Evolutionary conservation across 2,329 filamentous ascomycete genomes (phyloP), one percentile per base, ranked within the genome.

Genomic region (Fusarium cyanostomum): DNA sequence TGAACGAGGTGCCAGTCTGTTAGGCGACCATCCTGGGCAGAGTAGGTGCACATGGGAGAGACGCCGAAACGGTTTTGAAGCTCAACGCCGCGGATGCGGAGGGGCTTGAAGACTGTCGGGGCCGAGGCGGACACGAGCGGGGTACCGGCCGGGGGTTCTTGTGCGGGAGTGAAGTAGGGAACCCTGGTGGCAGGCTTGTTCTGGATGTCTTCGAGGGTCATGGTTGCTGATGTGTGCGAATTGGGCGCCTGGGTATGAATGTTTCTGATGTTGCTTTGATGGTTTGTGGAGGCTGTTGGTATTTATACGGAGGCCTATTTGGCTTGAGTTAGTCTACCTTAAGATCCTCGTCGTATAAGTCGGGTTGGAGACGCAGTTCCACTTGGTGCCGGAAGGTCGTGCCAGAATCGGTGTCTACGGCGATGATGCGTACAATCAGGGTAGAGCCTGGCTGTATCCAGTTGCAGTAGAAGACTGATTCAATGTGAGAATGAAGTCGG

Each of bases 1-100:
- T 96, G 93, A 13, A 92, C 88, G 45, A 94, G 80, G 75, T 97
- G 92, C 85, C 88, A 97, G 73, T 90, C 84, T 2, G 90, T 94
- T 64, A 89, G 80, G 75, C 94, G 90, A 34, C 94, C 84, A 62
- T 86, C 76, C 42, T 81, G 71, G 60, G 84, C 81, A 24, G 81
- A 84, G 76, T 86, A 87, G 66, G 80, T 84, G 75, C 86, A 89
- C 85, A 89, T 88, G 54, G 86, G 86, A 49, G 83, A 81, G 44
- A 86, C 84, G 46, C 78, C 81, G 70, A 88, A 80, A 54, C 86
- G 84, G 76, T 88, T 88, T 59, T 79, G 77, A 21, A 88, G 76
- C 34, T 78, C 80, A 52, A 86, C 68, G 58, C 77, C 79, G 52
- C 86, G 82, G 66, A 86, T 83, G 54, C 74, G 79, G 61, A 88